Percentiles rank a stretch among this genome's conserved stretches.
phyloP scores from a whole-genome alignment of 371 early-diverging fungal genomes.

The Capillidium heterosporum region DNA sequence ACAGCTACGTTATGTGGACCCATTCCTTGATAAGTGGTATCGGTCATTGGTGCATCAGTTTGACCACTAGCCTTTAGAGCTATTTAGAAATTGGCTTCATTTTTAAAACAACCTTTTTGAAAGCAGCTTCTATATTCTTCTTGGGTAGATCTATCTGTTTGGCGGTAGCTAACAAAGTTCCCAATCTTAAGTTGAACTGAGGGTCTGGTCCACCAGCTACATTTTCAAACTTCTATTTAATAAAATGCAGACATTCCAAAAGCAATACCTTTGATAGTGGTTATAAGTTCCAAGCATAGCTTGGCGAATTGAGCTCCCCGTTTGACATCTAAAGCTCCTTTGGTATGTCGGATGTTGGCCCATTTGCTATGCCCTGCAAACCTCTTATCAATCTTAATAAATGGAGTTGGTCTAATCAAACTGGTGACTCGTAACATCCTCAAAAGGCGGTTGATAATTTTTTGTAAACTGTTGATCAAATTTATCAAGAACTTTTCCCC shows the following conservation, averaged over 20 bases:
- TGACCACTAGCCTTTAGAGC: conserved; percentile 7
- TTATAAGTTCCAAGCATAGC: conserved; percentile 33
- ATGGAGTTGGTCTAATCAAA: no score
- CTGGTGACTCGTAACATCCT: no score
- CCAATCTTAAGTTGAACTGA: conserved; percentile 21
- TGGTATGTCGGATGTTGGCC: conserved; percentile 45
- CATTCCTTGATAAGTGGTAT: conserved; percentile 41
- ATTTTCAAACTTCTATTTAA: neutral
- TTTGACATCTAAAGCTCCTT: conserved; percentile 34
- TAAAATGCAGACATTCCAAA: neutral
- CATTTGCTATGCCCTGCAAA: conserved; percentile 40
- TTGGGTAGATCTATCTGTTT: conserved; percentile 44
- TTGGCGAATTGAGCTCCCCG: conserved; percentile 31
- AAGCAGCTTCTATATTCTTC: conserved; percentile 44
- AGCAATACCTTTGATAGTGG: conserved; percentile 28
- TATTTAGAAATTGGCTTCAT: neutral
- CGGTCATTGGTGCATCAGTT: conserved; percentile 20
- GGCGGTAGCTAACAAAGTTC: conserved; percentile 38
- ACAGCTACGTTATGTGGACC: conserved; percentile 40
- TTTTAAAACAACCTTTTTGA: conserved; percentile 26
- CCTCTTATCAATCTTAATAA: neutral
- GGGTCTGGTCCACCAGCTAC: conserved; percentile 32
- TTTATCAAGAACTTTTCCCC: no score
- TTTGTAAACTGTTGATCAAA: no score
- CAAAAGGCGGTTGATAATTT: no score